A percentile compares a stretch with the other conserved stretches of the same genome.
Conservation (phyloP, 352 stramenopile species). For the Elongisporangium senticosum region DNA sequence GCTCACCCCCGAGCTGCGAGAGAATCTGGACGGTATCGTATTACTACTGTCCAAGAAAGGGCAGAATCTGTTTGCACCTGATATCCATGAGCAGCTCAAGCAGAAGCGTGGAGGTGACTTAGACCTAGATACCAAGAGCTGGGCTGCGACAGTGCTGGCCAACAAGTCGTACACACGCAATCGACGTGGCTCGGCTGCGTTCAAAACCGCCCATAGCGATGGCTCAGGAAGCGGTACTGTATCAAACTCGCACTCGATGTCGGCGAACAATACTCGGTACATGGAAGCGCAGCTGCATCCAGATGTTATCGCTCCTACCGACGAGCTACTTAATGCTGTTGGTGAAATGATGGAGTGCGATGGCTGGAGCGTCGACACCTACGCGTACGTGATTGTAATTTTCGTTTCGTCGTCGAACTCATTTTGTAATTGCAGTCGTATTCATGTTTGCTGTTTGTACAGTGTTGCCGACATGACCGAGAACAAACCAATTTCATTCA, state of each 20-base stretch:
- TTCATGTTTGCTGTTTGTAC: slow-evolving; percentile 5
- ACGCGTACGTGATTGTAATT: slow-evolving; percentile 31
- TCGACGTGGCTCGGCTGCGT: slow-evolving; percentile 42
- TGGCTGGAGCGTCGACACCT: slow-evolving; percentile 73
- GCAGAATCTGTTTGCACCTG: slow-evolving; percentile 72
- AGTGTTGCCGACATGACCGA: slow-evolving; percentile 56
- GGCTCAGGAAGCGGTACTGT: slow-evolving; percentile 9
- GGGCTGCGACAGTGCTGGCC: slow-evolving; percentile 63
- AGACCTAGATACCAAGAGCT: slow-evolving; percentile 76
- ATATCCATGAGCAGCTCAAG: slow-evolving; percentile 79
- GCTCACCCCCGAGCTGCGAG: slow-evolving; percentile 51
- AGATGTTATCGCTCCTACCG: slow-evolving; percentile 44
- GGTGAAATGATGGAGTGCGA: slow-evolving; percentile 66
- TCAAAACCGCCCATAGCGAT: slow-evolving; percentile 15
- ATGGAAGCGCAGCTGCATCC: slow-evolving; percentile 51
- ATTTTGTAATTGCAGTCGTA: background rate
- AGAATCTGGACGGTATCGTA: slow-evolving; percentile 75
- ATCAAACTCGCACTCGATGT: slow-evolving; percentile 1
- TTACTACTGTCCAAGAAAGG: slow-evolving; percentile 71
- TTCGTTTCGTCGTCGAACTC: background rate
- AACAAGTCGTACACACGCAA: slow-evolving; percentile 80
- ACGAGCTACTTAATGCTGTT: slow-evolving; percentile 64
- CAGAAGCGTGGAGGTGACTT: slow-evolving; percentile 63
- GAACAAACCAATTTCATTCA: slow-evolving; percentile 74
- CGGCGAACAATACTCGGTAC: slow-evolving; percentile 16